These are phyloP conservation scores for Aquilaria malaccensis DNA, from an alignment of 345 rosid genomes.

Conservation along the genomic window DNA sequence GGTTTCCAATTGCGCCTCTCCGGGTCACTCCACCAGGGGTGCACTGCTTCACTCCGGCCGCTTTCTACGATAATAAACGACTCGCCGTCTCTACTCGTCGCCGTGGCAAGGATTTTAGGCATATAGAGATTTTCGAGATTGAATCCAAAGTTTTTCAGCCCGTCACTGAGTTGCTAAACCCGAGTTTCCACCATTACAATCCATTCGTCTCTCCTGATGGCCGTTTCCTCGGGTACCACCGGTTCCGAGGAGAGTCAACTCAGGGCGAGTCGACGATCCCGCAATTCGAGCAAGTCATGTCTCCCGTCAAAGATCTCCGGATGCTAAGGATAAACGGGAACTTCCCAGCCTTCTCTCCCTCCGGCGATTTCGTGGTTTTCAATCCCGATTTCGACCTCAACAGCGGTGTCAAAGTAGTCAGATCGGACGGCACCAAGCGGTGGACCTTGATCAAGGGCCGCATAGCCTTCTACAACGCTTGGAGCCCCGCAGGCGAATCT, in stretches of 20 bases:
- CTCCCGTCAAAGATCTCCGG: slow-evolving; percentile 45
- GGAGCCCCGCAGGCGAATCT: slow-evolving; percentile 72
- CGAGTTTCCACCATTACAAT: slow-evolving; percentile 64
- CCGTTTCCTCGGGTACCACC: slow-evolving; percentile 56
- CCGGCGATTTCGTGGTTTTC: slow-evolving; percentile 49
- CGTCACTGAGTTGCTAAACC: slow-evolving; percentile 52
- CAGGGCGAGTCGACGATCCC: slow-evolving; percentile 46
- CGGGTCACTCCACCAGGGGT: slow-evolving; percentile 82
- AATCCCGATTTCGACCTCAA: slow-evolving; percentile 34
- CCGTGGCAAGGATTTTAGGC: slow-evolving; percentile 34
- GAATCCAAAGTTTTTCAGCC: slow-evolving; percentile 32
- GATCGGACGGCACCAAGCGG: slow-evolving; percentile 70
- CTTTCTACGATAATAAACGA: slow-evolving; percentile 46
- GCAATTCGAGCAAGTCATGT: slow-evolving; percentile 52
- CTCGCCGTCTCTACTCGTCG: slow-evolving; percentile 77
- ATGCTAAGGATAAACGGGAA: slow-evolving; percentile 59
- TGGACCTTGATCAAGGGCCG: slow-evolving; percentile 65
- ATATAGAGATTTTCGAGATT: slow-evolving; percentile 62
- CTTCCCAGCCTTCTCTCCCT: slow-evolving; percentile 63
- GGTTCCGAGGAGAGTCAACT: slow-evolving; percentile 64
- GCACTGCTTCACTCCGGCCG: slow-evolving; percentile 90
- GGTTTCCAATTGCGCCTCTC: slow-evolving; percentile 25
- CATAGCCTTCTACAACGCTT: slow-evolving; percentile 65
- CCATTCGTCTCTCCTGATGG: slow-evolving; percentile 67
- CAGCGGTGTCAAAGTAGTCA: slow-evolving; percentile 45